Base-by-base conservation (phyloP, 2,329 filamentous ascomycete species). In the Beauveria sp. region DNA sequence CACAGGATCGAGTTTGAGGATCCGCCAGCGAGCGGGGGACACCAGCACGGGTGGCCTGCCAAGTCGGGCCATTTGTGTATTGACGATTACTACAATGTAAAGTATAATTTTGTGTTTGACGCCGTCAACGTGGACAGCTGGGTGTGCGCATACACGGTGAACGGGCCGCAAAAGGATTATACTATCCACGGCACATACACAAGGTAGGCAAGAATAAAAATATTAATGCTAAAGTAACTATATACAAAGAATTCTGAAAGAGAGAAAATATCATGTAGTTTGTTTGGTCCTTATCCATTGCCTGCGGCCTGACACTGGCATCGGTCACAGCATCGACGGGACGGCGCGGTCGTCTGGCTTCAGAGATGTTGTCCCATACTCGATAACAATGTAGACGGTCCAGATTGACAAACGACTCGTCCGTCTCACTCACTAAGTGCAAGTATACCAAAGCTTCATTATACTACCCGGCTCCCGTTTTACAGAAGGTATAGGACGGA, bases 151-250 rank as follows among this genome's bases (percentile, higher is more conserved):
- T 90, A 91, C 66, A 79, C 77, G 1, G 89, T 91, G 2, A 83
- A 81, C 28, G 89, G 89, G 0, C 89, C 88, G 2, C 84, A 84
- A 70, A 92, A 92, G 73, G 85, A 91, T 68, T 92, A 92, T 68
- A 82, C 75, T 0, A 85, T 87, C 58, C 71, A 74, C 9, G 83
- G 82, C 2, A 70, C 69, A 1, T 87, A 86, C 69, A 78, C 52
- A 2, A 55, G 59, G 34, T 52, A 10, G 34, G 34, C n/a, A 20
- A 34, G 16, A 37, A 37, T 14, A 2, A 37, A 14, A 3, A 34
- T 14, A 34, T 14, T 14, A 37, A n/a, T n/a, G n/a, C n/a, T n/a
- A 43, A n/a, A 43, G n/a, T 43, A 20, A 20, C 3, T n/a, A 43
- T 30, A 12, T 18, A 22, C n/a, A 9, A 24, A 26, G 1, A 16